Evolutionary conservation across 495 filamentous ascomycete genomes (phyloP), one percentile per base, ranked within the genome.

Genomic region (Penicillium cosmopolitanum): DNA sequence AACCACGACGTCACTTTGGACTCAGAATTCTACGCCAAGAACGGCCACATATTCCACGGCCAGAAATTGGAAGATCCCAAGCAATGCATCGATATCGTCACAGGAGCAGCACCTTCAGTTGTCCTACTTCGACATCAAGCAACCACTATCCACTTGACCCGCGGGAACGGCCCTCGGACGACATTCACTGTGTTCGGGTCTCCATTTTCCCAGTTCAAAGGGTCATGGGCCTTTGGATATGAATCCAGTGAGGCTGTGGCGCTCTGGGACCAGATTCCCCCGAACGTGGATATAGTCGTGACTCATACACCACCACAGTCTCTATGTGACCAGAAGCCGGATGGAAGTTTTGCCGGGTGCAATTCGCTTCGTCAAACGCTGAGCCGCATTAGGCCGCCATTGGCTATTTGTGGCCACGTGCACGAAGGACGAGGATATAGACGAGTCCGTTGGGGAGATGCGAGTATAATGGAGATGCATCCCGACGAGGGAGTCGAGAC

Each of bases 1-100:
- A 95, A 94, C 66, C 91, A 95, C 66, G 91, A 95, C 63, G 78
- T 93, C 50, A 89, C 88, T 0, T 76, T 95, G 5, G 90, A 93
- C 67, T 56, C 66, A 18, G 63, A 70, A 0, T 89, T 92, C 72
- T 89, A 89, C 63, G 61, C 74, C 2, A 66, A 85, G 33, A 73
- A 88, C 58, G 83, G 85, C 4, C 57, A 70, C 0, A 77, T 76
- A 47, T 87, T 88, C 63, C 86, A 89, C 63, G 83, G 84, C 58
- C 74, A 86, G 48, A 63, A 73, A n/a, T 80, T 80, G 15, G 80
- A 90, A 71, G 77, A 85, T 46, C 69, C 81, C 13, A 69, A 73
- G 34, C 69, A 81, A 57, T 91, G 86, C 65, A 73, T 84, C 6
- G 69, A 83, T 8, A 66, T 90, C 5, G 61, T 93, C 16, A 66